Evolutionary conservation across 345 rosid species (phyloP), one percentile per base, ranked within the genome.

Genomic region (Pistacia atlantica): DNA sequence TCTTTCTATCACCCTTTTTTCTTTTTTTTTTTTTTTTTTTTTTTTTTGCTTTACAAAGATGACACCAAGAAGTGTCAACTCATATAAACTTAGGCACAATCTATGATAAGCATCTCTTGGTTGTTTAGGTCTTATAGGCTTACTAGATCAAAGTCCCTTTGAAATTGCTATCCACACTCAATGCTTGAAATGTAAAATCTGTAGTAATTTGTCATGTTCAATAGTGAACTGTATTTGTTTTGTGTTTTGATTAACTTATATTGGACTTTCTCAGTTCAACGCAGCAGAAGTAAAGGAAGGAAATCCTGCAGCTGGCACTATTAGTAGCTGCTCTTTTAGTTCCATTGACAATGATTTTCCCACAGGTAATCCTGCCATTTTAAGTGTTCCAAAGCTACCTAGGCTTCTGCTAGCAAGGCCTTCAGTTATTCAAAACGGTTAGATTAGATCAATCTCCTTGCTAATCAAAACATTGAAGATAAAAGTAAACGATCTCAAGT

Each of bases 241-340:
- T 58, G 52, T 16, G 58, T 11, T 61, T 74, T 31, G 70, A 31
- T 64, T 78, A 49, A 45, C 70, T 67, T 74, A 52, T 48, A 45
- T 73, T n/a, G 25, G 16, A n/a, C 71, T 33, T 71, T 62, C 69
- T 28, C 86, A 95, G 97, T 80, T 75, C 84, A 92, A 92, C 76
- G 84, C 84, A 84, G 95, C 89, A 87, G 97, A 96, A 87, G 98
- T 95, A 70, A 82, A 93, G 93, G 97, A 90, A 84, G 99, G 92
- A 78, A 92, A 92, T 82, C 87, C 92, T 33, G 69, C 70, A 80
- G 87, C 88, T 73, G 65, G 63, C 57, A 87, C 90, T 71, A 77
- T 92, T 68, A 73, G 59, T 95, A 45, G 97, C 98, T 55, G 81
- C 78, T 78, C 87, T 81, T 63, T 79, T 95, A 20, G 87, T 93